Evolutionary conservation across 306 rosid genomes (phyloP).

Genomic region (Luffa acutangula): DNA sequence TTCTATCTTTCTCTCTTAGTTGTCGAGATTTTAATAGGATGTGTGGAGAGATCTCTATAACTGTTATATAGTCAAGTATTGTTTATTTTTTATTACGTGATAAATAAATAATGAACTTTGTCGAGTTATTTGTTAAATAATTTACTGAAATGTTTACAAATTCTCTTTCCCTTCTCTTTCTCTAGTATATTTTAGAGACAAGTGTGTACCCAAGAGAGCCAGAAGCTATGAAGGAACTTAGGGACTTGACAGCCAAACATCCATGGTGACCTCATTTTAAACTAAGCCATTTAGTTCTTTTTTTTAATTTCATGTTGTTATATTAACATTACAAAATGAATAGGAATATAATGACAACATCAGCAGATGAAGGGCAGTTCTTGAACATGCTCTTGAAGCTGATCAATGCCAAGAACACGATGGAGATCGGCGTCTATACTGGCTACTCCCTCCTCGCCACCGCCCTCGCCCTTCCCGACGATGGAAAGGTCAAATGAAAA

Average conservation of each 20-base stretch:
- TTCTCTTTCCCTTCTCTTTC: neutral
- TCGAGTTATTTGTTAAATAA: neutral
- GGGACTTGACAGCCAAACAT: conserved; percentile 86
- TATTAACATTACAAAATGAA: conserved; percentile 7
- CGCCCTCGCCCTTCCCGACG: conserved; percentile 79
- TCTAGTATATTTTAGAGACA: conserved; percentile 72
- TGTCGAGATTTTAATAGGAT: too few relatives aligned
- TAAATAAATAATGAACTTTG: too few relatives aligned
- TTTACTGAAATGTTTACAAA: neutral
- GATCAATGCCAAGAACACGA: conserved; percentile 86
- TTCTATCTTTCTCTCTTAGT: too few relatives aligned
- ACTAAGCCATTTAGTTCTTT: neutral
- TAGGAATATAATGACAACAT: conserved; percentile 93
- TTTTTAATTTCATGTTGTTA: neutral
- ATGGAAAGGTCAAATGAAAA: conserved; percentile 50
- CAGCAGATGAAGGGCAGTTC: conserved; percentile 92
- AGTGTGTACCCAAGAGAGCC: conserved; percentile 90
- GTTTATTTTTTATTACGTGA: too few relatives aligned
- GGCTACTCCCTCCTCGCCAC: conserved; percentile 94
- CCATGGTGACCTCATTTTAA: conserved; percentile 35
- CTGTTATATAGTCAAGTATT: too few relatives aligned
- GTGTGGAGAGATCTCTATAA: too few relatives aligned
- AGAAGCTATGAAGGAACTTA: conserved; percentile 83
- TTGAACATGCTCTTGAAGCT: conserved; percentile 82
- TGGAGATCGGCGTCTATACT: conserved; percentile 94